Conservation (phyloP, 2,329 filamentous ascomycete species). For the Venturiaceae sp. region DNA sequence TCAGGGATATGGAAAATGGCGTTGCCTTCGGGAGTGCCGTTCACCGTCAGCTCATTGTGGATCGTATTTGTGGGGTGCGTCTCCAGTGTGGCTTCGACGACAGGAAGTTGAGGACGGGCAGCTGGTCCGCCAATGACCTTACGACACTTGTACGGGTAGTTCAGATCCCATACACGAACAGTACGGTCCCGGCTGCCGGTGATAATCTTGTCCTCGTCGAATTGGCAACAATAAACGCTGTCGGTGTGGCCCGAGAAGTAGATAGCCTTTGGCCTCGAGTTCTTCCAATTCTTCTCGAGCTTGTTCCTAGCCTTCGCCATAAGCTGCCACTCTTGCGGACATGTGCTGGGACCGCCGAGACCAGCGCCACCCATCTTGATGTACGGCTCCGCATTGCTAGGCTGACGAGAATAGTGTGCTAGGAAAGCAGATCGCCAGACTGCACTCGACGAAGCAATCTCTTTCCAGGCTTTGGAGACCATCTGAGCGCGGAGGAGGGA, state of each 20-base stretch:
- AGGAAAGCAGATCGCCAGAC: slow-evolving; percentile 57
- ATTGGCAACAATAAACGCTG: slow-evolving; percentile 96
- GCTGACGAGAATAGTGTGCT: slow-evolving; percentile 38
- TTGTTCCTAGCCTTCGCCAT: slow-evolving; percentile 71
- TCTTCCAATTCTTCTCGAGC: slow-evolving; percentile 72
- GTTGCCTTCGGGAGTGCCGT: slow-evolving; percentile 35
- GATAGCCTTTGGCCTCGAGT: slow-evolving; percentile 56
- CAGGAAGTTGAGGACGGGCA: slow-evolving; percentile 40
- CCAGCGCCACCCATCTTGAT: slow-evolving; percentile 38
- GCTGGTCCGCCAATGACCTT: slow-evolving; percentile 75
- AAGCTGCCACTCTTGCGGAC: slow-evolving; percentile 67
- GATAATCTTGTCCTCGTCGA: slow-evolving; percentile 96
- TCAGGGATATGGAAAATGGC: slow-evolving; percentile 35
- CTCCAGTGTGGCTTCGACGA: slow-evolving; percentile 32
- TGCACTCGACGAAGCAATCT: slow-evolving; percentile 44
- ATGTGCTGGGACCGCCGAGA: slow-evolving; percentile 40
- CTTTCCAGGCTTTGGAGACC: slow-evolving; percentile 48
- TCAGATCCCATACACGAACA: slow-evolving; percentile 92
- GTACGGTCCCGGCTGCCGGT: slow-evolving; percentile 94
- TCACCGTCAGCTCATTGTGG: slow-evolving; percentile 24
- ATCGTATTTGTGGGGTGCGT: slow-evolving; percentile 33
- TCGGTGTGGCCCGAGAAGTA: slow-evolving; percentile 92
- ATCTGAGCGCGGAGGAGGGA: slow-evolving; percentile 45
- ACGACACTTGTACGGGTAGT: slow-evolving; percentile 66
- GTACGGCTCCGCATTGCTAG: slow-evolving; percentile 32